Conservation (phyloP, 768 basidiomycete species). For the Lentinula boryana region DNA sequence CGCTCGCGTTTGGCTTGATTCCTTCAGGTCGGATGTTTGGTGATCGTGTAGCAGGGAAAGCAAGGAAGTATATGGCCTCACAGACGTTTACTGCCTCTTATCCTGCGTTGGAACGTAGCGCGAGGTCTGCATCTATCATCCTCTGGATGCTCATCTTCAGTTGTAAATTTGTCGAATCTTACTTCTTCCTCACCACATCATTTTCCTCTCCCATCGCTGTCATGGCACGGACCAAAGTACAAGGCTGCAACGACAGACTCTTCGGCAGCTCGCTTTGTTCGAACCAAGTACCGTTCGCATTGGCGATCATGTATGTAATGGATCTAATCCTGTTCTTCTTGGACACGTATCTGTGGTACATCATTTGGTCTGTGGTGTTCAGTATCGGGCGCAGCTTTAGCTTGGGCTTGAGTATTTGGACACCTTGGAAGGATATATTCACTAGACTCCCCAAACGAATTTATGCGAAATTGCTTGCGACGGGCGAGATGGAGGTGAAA, state of each 20-base stretch:
- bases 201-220: slow-evolving; percentile 94
- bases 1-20: slow-evolving; percentile 78
- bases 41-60: slow-evolving; percentile 94
- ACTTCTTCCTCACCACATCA: slow-evolving; percentile 97
- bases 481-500: slow-evolving; percentile 97
- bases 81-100: slow-evolving; percentile 99
- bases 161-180: slow-evolving; percentile 97
- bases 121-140: slow-evolving; percentile 77
- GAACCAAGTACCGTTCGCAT: slow-evolving; percentile 91
- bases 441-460: slow-evolving; percentile 95
- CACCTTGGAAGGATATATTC: slow-evolving; percentile 97
- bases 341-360: slow-evolving; percentile 99
- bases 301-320: slow-evolving; percentile 99
- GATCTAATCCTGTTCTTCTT: slow-evolving; percentile 97
- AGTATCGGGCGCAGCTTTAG: slow-evolving; percentile 86
- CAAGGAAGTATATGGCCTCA: slow-evolving; percentile 97
- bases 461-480: slow-evolving; percentile 94
- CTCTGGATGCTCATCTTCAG: slow-evolving; percentile 92
- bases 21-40: slow-evolving; percentile 99
- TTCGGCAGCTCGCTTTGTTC: slow-evolving; percentile 79
- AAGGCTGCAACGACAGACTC: slow-evolving; percentile 79
- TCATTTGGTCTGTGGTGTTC: slow-evolving; percentile 97
- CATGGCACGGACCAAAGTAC: slow-evolving; percentile 94
- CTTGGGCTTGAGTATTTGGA: slow-evolving; percentile 96
- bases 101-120: slow-evolving; percentile 62